Base-by-base conservation (phyloP, 768 basidiomycete genomes). In the Lentinula detonsa region DNA sequence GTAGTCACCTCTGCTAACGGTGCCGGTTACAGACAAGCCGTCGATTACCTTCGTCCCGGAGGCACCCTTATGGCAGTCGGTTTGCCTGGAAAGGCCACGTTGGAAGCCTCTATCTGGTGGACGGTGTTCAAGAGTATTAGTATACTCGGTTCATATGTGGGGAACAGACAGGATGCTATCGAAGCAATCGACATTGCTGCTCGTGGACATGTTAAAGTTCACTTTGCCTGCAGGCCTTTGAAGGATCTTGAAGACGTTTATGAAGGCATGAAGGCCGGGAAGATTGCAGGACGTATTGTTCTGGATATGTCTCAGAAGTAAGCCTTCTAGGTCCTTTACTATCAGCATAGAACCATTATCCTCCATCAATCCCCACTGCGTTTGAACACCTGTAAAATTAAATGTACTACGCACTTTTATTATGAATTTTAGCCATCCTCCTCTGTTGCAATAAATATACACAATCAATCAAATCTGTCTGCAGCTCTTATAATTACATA, bases 1-100 rank as follows among this genome's bases (percentile, higher is more conserved):
- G 68, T 90, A 48, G 80, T 90, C 28, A 85, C 86, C 8, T 80
- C 86, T 7, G 85, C 86, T 0, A 73, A 74, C 4, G 78, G 78
- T 43, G 70, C 75, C 5, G 77, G 77, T 1, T 81, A 80, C 59
- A 66, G 71, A 5, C 83, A 88, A 70, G 88, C 86, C 4, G 69
- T 90, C 6, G 85, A 90, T 60, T 95, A 95, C 71, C 78, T 95
- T 55, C 83, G 91, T 40, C 76, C 79, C 3, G 84, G 85, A 35
- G 91, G 91, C 9, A 85, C 81, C 4, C 77, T 94, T 59, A 88
- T 94, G 80, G 87, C 82, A 16, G 90, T 95, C 50, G 91, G 92
- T 28, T 73, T 94, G 1, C 91, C 91, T 1, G 81, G 81, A 4
- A 77, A 83, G 34, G 85, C 85, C 1, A 80, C 71, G 7, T 72